Conservation (phyloP, 1,284 basidiomycete species). For the Macrocystidia cucumis region DNA sequence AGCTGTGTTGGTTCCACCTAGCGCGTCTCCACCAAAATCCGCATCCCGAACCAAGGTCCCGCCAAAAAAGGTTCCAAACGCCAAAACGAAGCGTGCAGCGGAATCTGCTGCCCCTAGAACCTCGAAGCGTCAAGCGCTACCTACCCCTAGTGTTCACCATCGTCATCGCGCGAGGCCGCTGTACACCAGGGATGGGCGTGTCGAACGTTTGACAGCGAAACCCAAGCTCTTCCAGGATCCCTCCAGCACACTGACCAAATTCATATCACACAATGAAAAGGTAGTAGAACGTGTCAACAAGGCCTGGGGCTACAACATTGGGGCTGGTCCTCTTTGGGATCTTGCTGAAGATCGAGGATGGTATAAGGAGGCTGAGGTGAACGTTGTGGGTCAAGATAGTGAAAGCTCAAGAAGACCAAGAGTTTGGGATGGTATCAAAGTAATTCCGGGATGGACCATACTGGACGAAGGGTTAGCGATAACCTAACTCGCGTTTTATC, state of each 20-base stretch:
- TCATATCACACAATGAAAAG: slow-evolving; percentile 33
- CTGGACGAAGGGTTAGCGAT: slow-evolving; percentile 44
- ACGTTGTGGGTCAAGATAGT: slow-evolving; percentile 21
- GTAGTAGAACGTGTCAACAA: slow-evolving; percentile 45
- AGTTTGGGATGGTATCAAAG: slow-evolving; percentile 39
- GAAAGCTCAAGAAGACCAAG: slow-evolving; percentile 47
- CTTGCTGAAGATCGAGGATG: slow-evolving; percentile 67
- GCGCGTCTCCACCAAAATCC: too few species aligned
- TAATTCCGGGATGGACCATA: slow-evolving; percentile 36
- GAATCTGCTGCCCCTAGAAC: slow-evolving; percentile 16
- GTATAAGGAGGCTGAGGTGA: slow-evolving; percentile 53
- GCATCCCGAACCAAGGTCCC: background rate
- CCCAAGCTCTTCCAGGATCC: slow-evolving; percentile 39
- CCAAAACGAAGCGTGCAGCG: background rate
- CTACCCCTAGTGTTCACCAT: slow-evolving; percentile 54
- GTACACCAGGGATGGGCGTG: slow-evolving; percentile 37
- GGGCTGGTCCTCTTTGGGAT: slow-evolving; percentile 67
- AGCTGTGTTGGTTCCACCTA: too few species aligned
- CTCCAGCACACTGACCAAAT: slow-evolving; percentile 30
- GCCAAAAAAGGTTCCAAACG: slow-evolving; percentile 6
- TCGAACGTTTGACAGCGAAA: slow-evolving; percentile 43
- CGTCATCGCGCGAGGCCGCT: slow-evolving; percentile 59
- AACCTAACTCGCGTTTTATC: slow-evolving; percentile 21
- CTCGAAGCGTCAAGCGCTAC: slow-evolving; percentile 39
- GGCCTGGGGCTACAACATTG: slow-evolving; percentile 64